Percentiles rank a stretch among this genome's conserved stretches.
Evolutionary conservation across 2,329 filamentous ascomycete species (phyloP).

Genomic region (Bipolaris gigantea): DNA sequence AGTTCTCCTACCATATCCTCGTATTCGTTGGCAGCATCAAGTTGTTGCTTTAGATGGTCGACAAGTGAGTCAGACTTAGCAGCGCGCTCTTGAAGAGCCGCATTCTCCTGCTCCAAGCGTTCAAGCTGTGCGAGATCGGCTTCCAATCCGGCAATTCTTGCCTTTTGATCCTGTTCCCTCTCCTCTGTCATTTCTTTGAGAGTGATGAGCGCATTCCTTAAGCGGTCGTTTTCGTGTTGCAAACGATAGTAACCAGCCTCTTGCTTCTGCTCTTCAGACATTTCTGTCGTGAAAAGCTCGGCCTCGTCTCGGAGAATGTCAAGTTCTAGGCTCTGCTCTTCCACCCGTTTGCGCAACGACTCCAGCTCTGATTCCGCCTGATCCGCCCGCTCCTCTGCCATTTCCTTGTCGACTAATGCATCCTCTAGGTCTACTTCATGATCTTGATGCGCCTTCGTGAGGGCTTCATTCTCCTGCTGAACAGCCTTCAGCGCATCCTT

Average conservation of each 20-base stretch:
- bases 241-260: conserved; percentile 89
- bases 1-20: conserved; percentile 95
- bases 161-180: conserved; percentile 74
- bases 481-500: conserved; percentile 78
- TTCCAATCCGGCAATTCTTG: conserved; percentile 48
- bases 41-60: conserved; percentile 84
- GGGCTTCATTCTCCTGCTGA: conserved; percentile 66
- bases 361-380: conserved; percentile 79
- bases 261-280: conserved; percentile 83
- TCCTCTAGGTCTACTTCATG: conserved; percentile 84
- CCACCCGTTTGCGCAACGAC: conserved; percentile 70
- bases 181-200: conserved; percentile 86
- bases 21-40: conserved; percentile 83
- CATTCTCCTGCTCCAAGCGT: conserved; percentile 61
- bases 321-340: conserved; percentile 85
- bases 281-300: conserved; percentile 76
- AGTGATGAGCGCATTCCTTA: conserved; percentile 81
- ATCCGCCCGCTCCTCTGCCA: conserved; percentile 93
- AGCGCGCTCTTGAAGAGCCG: conserved; percentile 71
- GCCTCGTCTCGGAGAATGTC: conserved; percentile 89
- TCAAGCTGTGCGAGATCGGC: conserved; percentile 38
- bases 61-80: conserved; percentile 72
- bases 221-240: conserved; percentile 84
- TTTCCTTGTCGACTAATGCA: conserved; percentile 86
- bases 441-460: conserved; percentile 77